Evolutionary conservation across 169 alveolate genomes (phyloP).

Genomic region (Eimeria maxima): DNA sequence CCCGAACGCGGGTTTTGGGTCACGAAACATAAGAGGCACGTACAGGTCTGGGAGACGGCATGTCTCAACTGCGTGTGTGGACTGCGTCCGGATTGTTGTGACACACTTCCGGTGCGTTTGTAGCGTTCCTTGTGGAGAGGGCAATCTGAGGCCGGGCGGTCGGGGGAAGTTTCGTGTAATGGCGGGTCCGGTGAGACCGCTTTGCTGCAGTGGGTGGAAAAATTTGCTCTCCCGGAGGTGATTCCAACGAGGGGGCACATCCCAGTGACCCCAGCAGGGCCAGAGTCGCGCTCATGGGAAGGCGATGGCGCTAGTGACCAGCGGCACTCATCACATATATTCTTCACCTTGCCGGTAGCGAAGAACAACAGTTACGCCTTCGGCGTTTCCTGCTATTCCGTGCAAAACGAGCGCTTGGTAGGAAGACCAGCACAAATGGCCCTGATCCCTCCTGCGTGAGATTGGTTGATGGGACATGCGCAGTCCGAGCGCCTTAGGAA

Average conservation of each 20-base stretch:
- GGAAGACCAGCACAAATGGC: background rate
- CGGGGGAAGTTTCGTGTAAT: slow-evolving; percentile 1
- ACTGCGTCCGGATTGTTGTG: background rate
- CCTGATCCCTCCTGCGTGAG: background rate
- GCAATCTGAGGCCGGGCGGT: background rate
- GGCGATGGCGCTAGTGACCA: background rate
- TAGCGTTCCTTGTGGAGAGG: slow-evolving; percentile 57
- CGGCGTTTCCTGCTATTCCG: slow-evolving; percentile 67
- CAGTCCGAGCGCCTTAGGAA: background rate
- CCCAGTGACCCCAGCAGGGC: background rate
- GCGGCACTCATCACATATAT: slow-evolving; percentile 57
- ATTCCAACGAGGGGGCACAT: slow-evolving; percentile 2
- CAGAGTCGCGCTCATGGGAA: background rate
- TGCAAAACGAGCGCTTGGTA: slow-evolving; percentile 47
- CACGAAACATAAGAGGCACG: background rate
- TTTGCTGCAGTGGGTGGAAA: slow-evolving; percentile 63
- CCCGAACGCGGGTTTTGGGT: background rate
- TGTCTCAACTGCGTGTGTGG: background rate
- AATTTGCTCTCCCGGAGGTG: slow-evolving; percentile 49
- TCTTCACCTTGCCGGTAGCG: slow-evolving; percentile 65
- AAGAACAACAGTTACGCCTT: slow-evolving; percentile 7
- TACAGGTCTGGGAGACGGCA: background rate
- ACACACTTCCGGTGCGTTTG: background rate
- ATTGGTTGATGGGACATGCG: background rate
- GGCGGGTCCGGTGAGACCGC: slow-evolving; percentile 4